phyloP scores from a whole-genome alignment of 2,329 filamentous ascomycete species.

The Elsinoe batatas region DNA sequence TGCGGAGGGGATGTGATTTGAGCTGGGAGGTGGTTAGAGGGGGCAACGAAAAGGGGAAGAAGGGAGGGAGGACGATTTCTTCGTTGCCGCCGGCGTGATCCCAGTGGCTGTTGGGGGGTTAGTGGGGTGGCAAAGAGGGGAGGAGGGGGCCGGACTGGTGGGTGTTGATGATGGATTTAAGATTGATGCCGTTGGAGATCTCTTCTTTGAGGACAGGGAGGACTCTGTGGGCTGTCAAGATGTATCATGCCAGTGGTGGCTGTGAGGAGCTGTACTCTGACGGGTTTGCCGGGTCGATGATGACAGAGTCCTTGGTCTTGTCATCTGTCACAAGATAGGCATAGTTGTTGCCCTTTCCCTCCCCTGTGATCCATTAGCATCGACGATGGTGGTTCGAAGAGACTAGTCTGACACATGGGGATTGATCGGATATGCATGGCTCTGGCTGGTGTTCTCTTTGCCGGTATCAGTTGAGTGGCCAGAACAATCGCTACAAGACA shows the following conservation, averaged over 20 bases:
- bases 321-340: slow-evolving; percentile 54
- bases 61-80: slow-evolving; percentile 51
- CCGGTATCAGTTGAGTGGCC: slow-evolving; percentile 9
- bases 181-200: slow-evolving; percentile 62
- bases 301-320: slow-evolving; percentile 42
- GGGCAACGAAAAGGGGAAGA: background rate
- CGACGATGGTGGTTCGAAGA: background rate
- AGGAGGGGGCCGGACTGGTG: slow-evolving; percentile 63
- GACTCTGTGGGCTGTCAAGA: slow-evolving; percentile 36
- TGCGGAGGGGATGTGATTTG: slow-evolving; percentile 53
- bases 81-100: slow-evolving; percentile 91
- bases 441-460: slow-evolving; percentile 16
- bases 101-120: slow-evolving; percentile 56
- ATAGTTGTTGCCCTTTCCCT: slow-evolving; percentile 71
- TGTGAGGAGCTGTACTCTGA: slow-evolving; percentile 46
- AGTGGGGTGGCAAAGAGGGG: background rate
- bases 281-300: slow-evolving; percentile 72
- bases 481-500: slow-evolving; percentile 1
- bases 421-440: slow-evolving; percentile 81
- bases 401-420: slow-evolving; percentile 62
- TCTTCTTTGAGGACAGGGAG: slow-evolving; percentile 61
- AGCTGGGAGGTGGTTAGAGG: slow-evolving; percentile 33
- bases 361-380: slow-evolving; percentile 44
- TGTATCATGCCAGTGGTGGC: no score
- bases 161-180: slow-evolving; percentile 88